Base-by-base conservation (phyloP, 2,329 filamentous ascomycete species). In the Venturia effusa region DNA sequence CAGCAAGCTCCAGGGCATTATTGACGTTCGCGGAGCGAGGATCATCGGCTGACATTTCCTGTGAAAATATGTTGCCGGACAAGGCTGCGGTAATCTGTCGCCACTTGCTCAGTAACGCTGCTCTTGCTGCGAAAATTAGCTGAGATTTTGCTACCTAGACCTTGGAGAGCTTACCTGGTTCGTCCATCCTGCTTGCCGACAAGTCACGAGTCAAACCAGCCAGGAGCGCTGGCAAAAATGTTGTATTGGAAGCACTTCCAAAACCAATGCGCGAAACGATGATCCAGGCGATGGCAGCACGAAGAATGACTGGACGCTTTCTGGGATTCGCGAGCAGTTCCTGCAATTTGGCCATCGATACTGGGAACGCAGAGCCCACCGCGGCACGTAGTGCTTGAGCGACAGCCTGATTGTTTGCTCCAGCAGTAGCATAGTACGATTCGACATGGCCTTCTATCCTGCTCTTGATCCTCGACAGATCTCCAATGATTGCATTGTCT, bases 391-490 rank as follows among this genome's bases (percentile, higher is more conserved):
- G 67, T 11, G 70, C 69, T 6, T 68, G 37, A 39, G 71, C 71
- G 5, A 72, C 61, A 15, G 69, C 27, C 7, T 67, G 69, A 4
- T 68, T 61, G 32, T 64, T 70, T 1, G 70, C 67, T n/a, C 62
- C 66, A 6, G 66, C 64, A 1, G 41, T 67, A 54, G 73, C 70
- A 48, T 75, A 76, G 64, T 71, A 76, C 59, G 70, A 75, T 61
- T 72, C 71, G 37, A 74, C 72, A 40, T 76, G 73, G 30, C 73
- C 74, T 37, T 74, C 74, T 66, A 75, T 72, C 34, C 68, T 64
- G 40, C 68, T 71, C 61, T 70, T 67, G 32, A 75, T 71, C 17
- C 70, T 73, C 0, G 71, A 72, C 1, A 74, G 67, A 24, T 73
- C 72, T 5, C 67, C 68, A 22, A 67, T 67, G 32, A 75, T 71